Base-by-base conservation (phyloP, 805 yeast genomes). In the Jamesozyma piceae region DNA sequence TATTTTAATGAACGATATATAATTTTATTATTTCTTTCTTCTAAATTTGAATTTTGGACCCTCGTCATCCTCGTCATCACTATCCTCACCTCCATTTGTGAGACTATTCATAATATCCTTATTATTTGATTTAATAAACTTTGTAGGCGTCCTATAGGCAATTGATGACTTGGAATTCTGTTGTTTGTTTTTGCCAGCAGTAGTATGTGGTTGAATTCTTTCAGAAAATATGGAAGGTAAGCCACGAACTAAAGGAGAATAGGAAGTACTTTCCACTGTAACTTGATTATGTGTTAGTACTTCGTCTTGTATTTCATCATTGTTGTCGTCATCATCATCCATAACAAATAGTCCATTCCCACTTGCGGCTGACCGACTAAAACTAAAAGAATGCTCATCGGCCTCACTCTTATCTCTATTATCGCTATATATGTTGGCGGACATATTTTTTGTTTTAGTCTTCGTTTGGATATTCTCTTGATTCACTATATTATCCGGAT, bases 11-110 rank as follows among this genome's bases (percentile, higher is more conserved):
- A 24, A 8, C 28, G n/a, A n/a, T 24, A 24, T 24, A 24, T 24
- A 24, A 24, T 24, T 35, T 14, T 3, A 19, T 18, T 35, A 35
- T 18, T 36, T 36, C 15, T 44, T 53, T 34, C 61, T 51, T 37
- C 49, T 60, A 40, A 67, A 67, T 37, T 55, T 59, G 44, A 67
- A 67, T 15, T 49, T 53, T 2, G 68, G 69, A 3, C 47, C 62
- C 29, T 65, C 68, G 41, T 64, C 65, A 32, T 55, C 60, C 30
- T 55, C 62, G 26, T 65, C 69, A 42, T 64, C 65, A 33, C n/a
- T n/a, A n/a, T n/a, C n/a, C n/a, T 55, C 60, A 31, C 54, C 35
- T 37, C 41, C 44, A 15, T 42, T 41, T 3, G 31, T 24, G 5
- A 34, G 38, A 26, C 28, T 30, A 13, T 28, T 31, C 18, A 4